Percentiles rank a stretch among this genome's conserved stretches.
Evolutionary conservation across 2,329 filamentous ascomycete genomes (phyloP).

Genomic region (Aspergillus fumigatiaffinis): DNA sequence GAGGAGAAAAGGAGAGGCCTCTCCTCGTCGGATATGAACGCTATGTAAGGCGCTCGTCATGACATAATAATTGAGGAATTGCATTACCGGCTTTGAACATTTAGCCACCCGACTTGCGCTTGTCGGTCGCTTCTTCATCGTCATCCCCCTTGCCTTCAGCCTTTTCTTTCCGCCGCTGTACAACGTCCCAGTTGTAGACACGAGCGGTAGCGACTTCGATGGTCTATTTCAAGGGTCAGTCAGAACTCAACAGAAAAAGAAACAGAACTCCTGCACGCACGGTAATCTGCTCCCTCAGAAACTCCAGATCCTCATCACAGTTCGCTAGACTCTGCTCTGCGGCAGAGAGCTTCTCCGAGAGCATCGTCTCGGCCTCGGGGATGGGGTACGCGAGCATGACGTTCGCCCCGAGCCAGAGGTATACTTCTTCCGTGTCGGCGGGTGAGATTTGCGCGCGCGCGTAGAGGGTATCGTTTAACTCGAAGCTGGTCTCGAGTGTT

Average conservation of each 20-base stretch:
- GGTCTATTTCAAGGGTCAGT: slow-evolving; percentile 56
- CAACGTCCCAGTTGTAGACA: slow-evolving; percentile 99
- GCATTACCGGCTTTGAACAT: background rate
- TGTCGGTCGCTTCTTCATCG: slow-evolving; percentile 44
- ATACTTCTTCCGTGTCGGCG: slow-evolving; percentile 74
- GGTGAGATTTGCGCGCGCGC: slow-evolving; percentile 78
- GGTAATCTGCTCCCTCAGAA: slow-evolving; percentile 92
- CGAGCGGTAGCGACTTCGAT: slow-evolving; percentile 94
- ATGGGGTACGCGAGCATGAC: slow-evolving; percentile 97
- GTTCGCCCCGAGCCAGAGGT: slow-evolving; percentile 97
- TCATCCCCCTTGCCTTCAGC: slow-evolving; percentile 46
- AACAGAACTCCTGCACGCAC: slow-evolving; percentile 49
- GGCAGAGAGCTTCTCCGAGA: slow-evolving; percentile 71
- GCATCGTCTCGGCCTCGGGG: slow-evolving; percentile 74
- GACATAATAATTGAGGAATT: background rate
- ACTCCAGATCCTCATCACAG: slow-evolving; percentile 95
- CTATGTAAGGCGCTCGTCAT: background rate
- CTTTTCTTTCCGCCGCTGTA: slow-evolving; percentile 90
- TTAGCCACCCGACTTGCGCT: slow-evolving; percentile 18
- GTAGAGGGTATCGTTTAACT: slow-evolving; percentile 93
- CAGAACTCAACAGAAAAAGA: background rate
- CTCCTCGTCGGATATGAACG: background rate
- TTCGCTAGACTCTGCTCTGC: slow-evolving; percentile 78
- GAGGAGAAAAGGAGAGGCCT: background rate
- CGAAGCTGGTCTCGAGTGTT: slow-evolving; percentile 82